A percentile compares a stretch with the other conserved stretches of the same genome.
Conservation (phyloP, 2,329 filamentous ascomycete species). For the Fusarium decemcellulare region DNA sequence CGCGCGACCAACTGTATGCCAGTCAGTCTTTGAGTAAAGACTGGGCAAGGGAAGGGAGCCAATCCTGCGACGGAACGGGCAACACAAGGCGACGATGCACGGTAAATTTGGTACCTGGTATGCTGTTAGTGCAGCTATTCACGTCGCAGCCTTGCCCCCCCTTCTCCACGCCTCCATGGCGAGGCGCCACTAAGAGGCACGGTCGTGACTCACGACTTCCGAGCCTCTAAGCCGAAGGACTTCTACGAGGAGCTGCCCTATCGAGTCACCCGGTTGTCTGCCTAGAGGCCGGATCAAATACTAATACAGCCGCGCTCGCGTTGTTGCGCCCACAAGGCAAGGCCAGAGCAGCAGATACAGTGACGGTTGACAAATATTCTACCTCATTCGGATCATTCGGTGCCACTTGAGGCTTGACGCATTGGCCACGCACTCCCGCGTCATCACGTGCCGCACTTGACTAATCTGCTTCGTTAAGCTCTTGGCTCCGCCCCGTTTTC, state of each 20-base stretch:
- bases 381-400: conserved; percentile 36
- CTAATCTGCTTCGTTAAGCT: conserved; percentile 48
- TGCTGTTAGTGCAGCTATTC: conserved; percentile 38
- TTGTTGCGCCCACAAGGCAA: background rate
- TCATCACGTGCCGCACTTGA: conserved; percentile 49
- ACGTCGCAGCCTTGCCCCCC: conserved; percentile 45
- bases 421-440: conserved; percentile 40
- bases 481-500: conserved; percentile 36
- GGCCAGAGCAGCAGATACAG: background rate
- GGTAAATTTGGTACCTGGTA: conserved; percentile 7
- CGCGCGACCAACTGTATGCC: conserved; percentile 22
- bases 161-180: conserved; percentile 37
- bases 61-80: conserved; percentile 3
- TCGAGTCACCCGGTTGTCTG: conserved; percentile 44
- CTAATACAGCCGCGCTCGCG: conserved; percentile 43
- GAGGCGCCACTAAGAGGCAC: conserved; percentile 40
- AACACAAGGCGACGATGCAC: conserved; percentile 7
- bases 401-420: conserved; percentile 38
- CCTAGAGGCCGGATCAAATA: conserved; percentile 42
- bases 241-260: conserved; percentile 25
- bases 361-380: conserved; percentile 12
- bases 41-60: conserved; percentile 12
- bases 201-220: conserved; percentile 44
- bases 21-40: conserved; percentile 38
- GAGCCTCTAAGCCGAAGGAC: conserved; percentile 31